These are phyloP conservation scores for Ustilago bromivora DNA, from an alignment of 1,284 basidiomycete genomes.

Conservation along the genomic window DNA sequence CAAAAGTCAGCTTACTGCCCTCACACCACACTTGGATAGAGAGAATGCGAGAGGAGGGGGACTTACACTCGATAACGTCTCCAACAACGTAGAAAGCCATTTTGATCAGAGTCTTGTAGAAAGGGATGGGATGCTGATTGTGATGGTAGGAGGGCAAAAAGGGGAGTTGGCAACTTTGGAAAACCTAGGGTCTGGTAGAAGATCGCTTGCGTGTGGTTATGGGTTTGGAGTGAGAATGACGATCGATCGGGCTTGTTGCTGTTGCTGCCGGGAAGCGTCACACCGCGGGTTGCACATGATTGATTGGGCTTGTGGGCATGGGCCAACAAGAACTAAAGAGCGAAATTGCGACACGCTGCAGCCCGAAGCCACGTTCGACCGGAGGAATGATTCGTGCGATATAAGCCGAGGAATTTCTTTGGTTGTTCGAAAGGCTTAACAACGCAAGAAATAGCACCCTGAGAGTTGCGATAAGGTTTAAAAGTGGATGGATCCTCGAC, in stretches of 20 bases:
- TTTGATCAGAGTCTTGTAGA: constrained; percentile 13
- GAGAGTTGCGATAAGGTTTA: too few relatives aligned
- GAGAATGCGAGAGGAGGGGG: background rate
- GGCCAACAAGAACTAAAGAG: constrained; percentile 11
- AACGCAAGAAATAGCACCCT: background rate
- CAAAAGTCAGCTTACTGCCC: constrained; percentile 1
- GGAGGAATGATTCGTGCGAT: constrained; percentile 10
- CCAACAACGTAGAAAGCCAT: constrained; percentile 62
- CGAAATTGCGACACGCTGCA: constrained; percentile 32
- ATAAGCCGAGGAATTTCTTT: background rate
- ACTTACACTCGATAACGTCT: constrained; percentile 62
- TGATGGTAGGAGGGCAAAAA: constrained; percentile 6
- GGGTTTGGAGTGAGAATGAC: constrained; percentile 10
- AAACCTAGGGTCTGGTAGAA: constrained; percentile 5
- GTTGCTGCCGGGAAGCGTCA: constrained; percentile 20
- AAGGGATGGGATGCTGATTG: background rate
- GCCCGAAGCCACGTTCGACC: constrained; percentile 17
- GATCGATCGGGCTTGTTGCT: constrained; percentile 29
- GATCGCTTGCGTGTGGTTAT: background rate
- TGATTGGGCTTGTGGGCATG: constrained; percentile 30
- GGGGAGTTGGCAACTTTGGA: background rate
- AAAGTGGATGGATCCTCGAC: background rate
- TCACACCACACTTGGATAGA: too few relatives aligned
- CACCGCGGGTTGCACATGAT: constrained; percentile 13
- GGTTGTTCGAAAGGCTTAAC: background rate